Evolutionary conservation across 345 rosid species (phyloP), one percentile per base, ranked within the genome.

Genomic region (Murraya koenigii): DNA sequence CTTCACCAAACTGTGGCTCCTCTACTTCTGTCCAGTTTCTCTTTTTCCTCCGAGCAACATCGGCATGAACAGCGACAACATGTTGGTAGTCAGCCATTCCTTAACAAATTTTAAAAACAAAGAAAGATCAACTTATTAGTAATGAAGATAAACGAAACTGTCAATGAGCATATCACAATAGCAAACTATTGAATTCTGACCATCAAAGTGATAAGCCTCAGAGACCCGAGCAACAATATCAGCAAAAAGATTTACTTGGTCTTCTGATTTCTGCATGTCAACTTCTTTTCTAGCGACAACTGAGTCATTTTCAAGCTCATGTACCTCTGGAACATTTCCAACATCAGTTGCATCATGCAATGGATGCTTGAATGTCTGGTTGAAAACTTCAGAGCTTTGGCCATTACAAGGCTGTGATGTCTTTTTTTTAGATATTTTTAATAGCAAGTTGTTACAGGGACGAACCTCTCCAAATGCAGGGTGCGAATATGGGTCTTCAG

Each of bases 71-170:
- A 68, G 94, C 84, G 61, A 95, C 83, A 64, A 95, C 98, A 87
- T 93, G 98, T 86, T 95, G 99, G 79, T 92, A 95, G 81, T 95
- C 99, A 30, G 81, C 96, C 98, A 93, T 93, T 71, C 99, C 98
- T 95, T 80, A 4, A 64, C 30, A 63, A 85, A 77, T 71, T 61
- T 61, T n/a, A 39, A 15, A 28, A 65, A 54, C 38, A 33, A 20
- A 60, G 25, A 62, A 72, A 72, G 10, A 47, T 74, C 64, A 52
- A 74, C 56, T 71, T 54, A 55, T 23, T 32, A 65, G 17, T 66
- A 23, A 17, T 22, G 32, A 49, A 58, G 13, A 47, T 19, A 35
- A 44, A 62, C 64, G 70, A 47, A 61, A 67, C 32, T 5, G 11
- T 52, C 65, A 80, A 69, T 4, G 35, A 35, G 44, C 77, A 66